These are phyloP conservation scores for Malassezia sp. DNA, from an alignment of 1,284 basidiomycete genomes.

Conservation along the genomic window DNA sequence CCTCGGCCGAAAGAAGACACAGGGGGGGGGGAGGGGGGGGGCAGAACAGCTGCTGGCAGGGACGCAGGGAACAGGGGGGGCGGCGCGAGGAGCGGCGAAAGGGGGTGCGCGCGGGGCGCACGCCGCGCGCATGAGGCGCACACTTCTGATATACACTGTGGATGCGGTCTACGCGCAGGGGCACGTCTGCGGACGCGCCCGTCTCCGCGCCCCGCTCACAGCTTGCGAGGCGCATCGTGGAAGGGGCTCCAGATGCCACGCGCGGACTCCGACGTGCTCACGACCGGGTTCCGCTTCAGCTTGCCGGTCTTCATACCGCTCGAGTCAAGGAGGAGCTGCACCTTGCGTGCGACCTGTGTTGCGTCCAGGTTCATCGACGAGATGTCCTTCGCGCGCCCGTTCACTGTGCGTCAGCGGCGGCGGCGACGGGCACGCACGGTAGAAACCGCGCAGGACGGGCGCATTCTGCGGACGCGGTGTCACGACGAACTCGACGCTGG, in stretches of 20 bases:
- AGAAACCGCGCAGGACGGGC: constrained; percentile 18
- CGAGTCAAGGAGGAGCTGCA: constrained; percentile 19
- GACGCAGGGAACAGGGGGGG: too few relatives aligned
- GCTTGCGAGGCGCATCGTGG: constrained; percentile 15
- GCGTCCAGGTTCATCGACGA: constrained; percentile 15
- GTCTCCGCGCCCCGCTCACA: not conserved
- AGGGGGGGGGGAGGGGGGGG: too few relatives aligned
- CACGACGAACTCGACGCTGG: constrained; percentile 19
- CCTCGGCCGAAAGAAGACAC: too few relatives aligned
- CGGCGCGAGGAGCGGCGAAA: too few relatives aligned
- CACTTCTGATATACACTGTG: too few relatives aligned
- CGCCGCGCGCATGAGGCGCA: too few relatives aligned
- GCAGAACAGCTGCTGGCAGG: too few relatives aligned
- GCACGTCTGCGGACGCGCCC: too few relatives aligned
- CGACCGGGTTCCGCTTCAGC: constrained; percentile 20
- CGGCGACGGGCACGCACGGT: constrained; percentile 14
- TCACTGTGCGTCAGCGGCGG: constrained; percentile 11
- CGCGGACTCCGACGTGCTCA: constrained; percentile 18
- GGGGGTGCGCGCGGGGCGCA: too few relatives aligned
- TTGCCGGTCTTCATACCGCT: constrained; percentile 16
- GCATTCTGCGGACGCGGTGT: constrained; percentile 14
- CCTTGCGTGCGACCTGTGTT: constrained; percentile 11
- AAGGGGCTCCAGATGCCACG: constrained; percentile 24
- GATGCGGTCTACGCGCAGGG: too few relatives aligned
- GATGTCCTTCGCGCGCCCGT: constrained; percentile 19